Percentiles rank a stretch among this genome's conserved stretches.
Conservation (phyloP, 495 filamentous ascomycete genomes). For the Aspergillus sclerotioniger region DNA sequence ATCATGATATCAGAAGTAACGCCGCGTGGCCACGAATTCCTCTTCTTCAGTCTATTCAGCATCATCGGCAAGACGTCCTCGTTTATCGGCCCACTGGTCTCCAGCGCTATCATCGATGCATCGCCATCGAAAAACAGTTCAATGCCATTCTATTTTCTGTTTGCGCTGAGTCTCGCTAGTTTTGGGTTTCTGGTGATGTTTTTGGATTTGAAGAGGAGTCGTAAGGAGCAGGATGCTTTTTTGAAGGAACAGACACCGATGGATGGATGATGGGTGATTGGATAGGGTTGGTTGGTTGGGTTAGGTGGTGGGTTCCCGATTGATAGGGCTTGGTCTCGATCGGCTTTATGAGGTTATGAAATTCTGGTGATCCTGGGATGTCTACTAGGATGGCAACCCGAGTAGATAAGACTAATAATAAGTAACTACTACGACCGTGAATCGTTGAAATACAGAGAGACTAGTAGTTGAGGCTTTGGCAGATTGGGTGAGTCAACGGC, state of each 20-base stretch:
- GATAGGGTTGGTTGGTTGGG: neutral
- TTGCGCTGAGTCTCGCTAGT: constrained; percentile 55
- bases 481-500: too few species aligned
- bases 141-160: constrained; percentile 64
- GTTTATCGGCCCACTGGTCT: constrained; percentile 64
- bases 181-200: constrained; percentile 48
- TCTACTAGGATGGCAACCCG: too few species aligned
- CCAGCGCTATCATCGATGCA: constrained; percentile 65
- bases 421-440: too few species aligned
- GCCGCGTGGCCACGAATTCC: constrained; percentile 61
- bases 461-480: too few species aligned
- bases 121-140: constrained; percentile 50
- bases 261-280: neutral
- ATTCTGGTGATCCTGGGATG: too few species aligned
- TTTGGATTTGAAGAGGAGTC: constrained; percentile 59
- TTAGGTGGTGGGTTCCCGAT: too few species aligned
- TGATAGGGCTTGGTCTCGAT: too few species aligned
- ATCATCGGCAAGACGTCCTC: constrained; percentile 64
- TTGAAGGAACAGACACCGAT: constrained; percentile 47
- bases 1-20: constrained; percentile 69
- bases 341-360: too few species aligned
- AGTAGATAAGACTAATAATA: too few species aligned
- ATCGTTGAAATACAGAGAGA: too few species aligned
- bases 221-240: constrained; percentile 54
- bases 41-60: constrained; percentile 66